Evolutionary conservation across 192 early-diverging fungal genomes (phyloP).

Genomic region (Podila horticola): DNA sequence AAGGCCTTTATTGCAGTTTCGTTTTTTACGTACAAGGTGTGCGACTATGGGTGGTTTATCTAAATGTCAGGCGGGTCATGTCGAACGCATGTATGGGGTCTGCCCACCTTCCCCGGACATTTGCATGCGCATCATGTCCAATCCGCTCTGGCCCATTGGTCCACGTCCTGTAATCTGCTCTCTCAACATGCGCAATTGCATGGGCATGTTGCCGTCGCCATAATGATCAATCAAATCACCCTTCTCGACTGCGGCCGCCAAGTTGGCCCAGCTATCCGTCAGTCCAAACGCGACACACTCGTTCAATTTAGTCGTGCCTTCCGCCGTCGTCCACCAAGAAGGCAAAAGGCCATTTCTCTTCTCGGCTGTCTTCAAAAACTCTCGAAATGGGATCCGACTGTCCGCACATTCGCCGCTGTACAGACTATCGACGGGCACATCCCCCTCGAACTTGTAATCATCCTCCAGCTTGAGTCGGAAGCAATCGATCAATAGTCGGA

Average conservation of each 20-base stretch:
- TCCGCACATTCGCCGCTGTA: constrained; percentile 20
- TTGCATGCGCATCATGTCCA: too few species aligned
- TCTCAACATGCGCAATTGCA: constrained; percentile 34
- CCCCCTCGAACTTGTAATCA: constrained; percentile 24
- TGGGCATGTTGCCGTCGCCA: constrained; percentile 21
- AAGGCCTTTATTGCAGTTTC: too few species aligned
- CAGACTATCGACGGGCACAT: constrained; percentile 11
- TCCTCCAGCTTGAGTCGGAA: constrained; percentile 31
- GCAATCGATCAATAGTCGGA: constrained; percentile 21
- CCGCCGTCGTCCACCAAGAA: constrained; percentile 11
- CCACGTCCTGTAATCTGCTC: constrained; percentile 30
- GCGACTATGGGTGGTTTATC: too few species aligned
- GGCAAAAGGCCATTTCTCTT: constrained; percentile 10
- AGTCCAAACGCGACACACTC: constrained; percentile 15
- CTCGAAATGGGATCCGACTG: constrained; percentile 1
- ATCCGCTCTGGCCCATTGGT: constrained; percentile 14
- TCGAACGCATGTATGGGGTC: too few species aligned
- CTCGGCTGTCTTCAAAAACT: constrained; percentile 11
- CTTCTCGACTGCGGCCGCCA: constrained; percentile 12
- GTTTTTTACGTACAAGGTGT: too few species aligned
- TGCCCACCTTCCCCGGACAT: too few species aligned
- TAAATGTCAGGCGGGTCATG: too few species aligned
- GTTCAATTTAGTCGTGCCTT: constrained; percentile 10
- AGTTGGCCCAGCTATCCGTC: constrained; percentile 14
- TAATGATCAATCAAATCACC: constrained; percentile 22